phyloP scores from a whole-genome alignment of 2,329 filamentous ascomycete genomes.

The Trichoderma sp. region DNA sequence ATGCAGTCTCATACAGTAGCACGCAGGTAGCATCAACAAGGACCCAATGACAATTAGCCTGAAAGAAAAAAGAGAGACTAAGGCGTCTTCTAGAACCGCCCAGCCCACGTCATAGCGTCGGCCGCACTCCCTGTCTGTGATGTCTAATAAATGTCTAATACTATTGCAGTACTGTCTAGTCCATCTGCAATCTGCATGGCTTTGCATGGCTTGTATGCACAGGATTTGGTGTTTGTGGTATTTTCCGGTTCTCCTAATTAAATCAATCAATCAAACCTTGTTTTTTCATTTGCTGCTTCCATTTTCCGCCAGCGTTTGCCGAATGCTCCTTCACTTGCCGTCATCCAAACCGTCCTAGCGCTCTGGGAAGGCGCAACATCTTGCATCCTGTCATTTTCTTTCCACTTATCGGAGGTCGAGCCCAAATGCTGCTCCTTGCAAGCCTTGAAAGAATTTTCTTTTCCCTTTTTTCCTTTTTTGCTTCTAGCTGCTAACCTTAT shows the following conservation, averaged over 20 bases:
- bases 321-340: neutral
- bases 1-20: neutral
- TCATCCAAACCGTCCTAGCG: neutral
- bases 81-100: neutral
- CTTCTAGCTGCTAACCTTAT: neutral
- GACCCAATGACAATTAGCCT: neutral
- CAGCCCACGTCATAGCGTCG: neutral
- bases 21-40: neutral
- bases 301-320: neutral
- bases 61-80: neutral
- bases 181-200: neutral
- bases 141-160: neutral
- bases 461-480: neutral
- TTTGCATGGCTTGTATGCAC: neutral
- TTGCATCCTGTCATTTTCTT: neutral
- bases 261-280: neutral
- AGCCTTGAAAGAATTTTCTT: neutral
- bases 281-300: neutral
- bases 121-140: neutral
- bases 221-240: neutral
- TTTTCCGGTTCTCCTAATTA: neutral
- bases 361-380: neutral
- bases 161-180: too few species aligned
- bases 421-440: neutral
- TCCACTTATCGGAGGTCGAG: neutral